Base-by-base conservation (phyloP, 2,329 filamentous ascomycete genomes). In the Talaromyces marneffei region DNA sequence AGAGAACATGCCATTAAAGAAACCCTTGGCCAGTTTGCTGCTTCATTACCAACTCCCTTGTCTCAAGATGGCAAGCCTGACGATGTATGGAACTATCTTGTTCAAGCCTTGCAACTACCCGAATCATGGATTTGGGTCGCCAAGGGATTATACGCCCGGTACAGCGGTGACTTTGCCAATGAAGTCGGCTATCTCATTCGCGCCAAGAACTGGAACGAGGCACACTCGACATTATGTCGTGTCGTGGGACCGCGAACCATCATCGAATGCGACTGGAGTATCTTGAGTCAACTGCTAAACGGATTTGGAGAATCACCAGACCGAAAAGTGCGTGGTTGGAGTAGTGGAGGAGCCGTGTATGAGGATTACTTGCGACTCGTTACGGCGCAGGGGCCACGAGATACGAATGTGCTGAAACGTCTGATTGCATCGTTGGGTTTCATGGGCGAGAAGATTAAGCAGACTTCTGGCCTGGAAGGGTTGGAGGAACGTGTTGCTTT, bases 101-200 rank as follows among this genome's bases (percentile, higher is more conserved):
- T 83, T 0, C 78, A 82, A 48, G 85, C 84, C 33, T 84, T 92
- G 58, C 83, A 85, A 65, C 84, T 97, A 44, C 91, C 93, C 0
- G 75, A 82, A 1, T 74, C 83, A 3, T 96, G 93, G 92, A 82
- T 97, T 56, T 96, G 90, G 86, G 85, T 91, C 63, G 91, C 94
- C 18, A 90, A 92, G 71, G 92, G 92, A 12, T 81, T 93, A 14
- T 88, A 89, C 74, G 92, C 91, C 75, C 88, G 90, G 64, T 87
- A 87, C 62, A 85, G 83, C 69, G 85, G 86, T 65, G 86, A 92
- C 71, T 82, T 88, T 10, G 82, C 81, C 50, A 80, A 81, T 4
- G 91, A 96, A 74, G 89, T 93, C 9, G 83, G 88, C 59, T 94
- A 87, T 69, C 85, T 99, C 12, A 83, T 97, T 62, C 85, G 86